Conservation (phyloP, 2,329 filamentous ascomycete species). For the Purpureocillium lavendulum region DNA sequence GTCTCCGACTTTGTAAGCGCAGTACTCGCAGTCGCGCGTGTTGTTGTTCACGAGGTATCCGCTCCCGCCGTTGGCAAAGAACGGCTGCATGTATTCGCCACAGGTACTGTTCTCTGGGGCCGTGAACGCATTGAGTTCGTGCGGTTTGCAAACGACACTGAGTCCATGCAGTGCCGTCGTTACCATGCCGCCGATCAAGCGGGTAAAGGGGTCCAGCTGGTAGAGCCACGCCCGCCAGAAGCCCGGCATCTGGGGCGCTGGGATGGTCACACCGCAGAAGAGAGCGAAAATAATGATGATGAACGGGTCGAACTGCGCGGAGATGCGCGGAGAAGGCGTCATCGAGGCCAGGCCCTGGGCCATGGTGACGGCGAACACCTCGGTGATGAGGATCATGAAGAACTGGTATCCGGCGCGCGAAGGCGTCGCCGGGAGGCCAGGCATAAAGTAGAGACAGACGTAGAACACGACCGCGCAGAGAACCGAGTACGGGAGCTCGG, state of each 20-base stretch:
- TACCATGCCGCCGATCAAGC: slow-evolving; percentile 72
- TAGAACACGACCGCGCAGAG: slow-evolving; percentile 77
- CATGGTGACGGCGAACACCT: slow-evolving; percentile 75
- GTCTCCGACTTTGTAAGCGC: slow-evolving; percentile 71
- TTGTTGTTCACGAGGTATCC: slow-evolving; percentile 65
- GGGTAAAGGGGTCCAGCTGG: slow-evolving; percentile 74
- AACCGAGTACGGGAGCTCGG: slow-evolving; percentile 77
- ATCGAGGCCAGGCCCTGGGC: slow-evolving; percentile 69
- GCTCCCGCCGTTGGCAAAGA: slow-evolving; percentile 58
- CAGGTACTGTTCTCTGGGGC: slow-evolving; percentile 60
- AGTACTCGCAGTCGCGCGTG: slow-evolving; percentile 67
- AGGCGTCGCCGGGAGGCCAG: slow-evolving; percentile 56
- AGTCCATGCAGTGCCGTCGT: slow-evolving; percentile 65
- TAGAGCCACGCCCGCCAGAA: slow-evolving; percentile 80
- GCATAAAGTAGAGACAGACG: slow-evolving; percentile 77
- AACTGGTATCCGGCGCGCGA: slow-evolving; percentile 77
- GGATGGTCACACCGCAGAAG: slow-evolving; percentile 83
- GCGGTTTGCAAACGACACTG: slow-evolving; percentile 48
- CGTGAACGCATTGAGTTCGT: slow-evolving; percentile 60
- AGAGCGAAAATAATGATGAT: slow-evolving; percentile 75
- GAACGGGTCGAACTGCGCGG: slow-evolving; percentile 72
- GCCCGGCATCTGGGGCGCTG: slow-evolving; percentile 64
- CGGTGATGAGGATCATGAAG: slow-evolving; percentile 74
- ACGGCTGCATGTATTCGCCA: slow-evolving; percentile 65
- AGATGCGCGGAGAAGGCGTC: slow-evolving; percentile 72